Evolutionary conservation across 2,329 filamentous ascomycete species (phyloP), one percentile per base, ranked within the genome.

Genomic region (Sphaerostilbella broomeana): DNA sequence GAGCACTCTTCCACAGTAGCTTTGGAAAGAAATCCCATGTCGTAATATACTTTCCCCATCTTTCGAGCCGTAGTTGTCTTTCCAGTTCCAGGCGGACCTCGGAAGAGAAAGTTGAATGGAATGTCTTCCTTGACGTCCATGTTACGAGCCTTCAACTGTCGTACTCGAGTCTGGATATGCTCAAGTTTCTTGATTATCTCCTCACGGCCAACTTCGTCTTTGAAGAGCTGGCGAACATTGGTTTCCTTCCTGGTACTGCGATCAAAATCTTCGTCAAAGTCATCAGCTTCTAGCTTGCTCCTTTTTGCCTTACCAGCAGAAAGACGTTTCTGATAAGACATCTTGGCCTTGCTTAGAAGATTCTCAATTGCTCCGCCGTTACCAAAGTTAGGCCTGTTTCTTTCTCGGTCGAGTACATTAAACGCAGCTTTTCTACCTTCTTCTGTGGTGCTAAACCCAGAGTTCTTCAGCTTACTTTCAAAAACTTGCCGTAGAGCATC

Each of bases 311-410:
- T 30, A 0, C 53, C 49, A 1, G 48, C 45, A 0, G 51, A 46
- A 5, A 55, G n/a, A 1, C 60, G 47, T 8, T 44, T 46, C 38
- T 64, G 59, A 22, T 64, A 56, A 0, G 53, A 50, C 3, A 44
- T 43, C 44, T 83, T 84, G 1, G 80, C 74, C 1, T 56, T 54
- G 34, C 75, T 67, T 1, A 86, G 62, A 0, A 86, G 52, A 22
- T 74, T 86, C 40, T 88, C 80, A 1, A 89, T 70, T 42, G 84
- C 82, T 0, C 84, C 83, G 2, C 73, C 84, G 49, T 89, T 89
- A 2, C 82, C 82, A 60, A 88, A 88, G 50, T 86, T 73, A 0
- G 77, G 73, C 1, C 75, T 67, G 47, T 81, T 81, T 1, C 81
- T 72, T 1, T 73, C 71, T 4, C 79, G 69, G 6, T 62, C 59